phyloP scores from a whole-genome alignment of 208 protist genomes.

The Leishmania amazonensis region DNA sequence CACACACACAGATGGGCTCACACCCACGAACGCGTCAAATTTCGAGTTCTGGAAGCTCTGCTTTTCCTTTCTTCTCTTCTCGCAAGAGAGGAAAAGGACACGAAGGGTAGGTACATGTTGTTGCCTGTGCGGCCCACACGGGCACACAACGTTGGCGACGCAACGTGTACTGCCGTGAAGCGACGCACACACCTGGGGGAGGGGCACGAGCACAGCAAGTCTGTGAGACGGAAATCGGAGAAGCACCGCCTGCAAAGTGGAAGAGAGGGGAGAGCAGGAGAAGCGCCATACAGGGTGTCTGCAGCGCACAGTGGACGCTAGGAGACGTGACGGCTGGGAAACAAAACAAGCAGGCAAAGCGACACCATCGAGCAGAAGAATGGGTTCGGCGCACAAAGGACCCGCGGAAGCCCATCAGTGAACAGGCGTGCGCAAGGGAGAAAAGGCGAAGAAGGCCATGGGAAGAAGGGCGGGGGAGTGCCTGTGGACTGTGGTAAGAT shows the following conservation, averaged over 20 bases:
- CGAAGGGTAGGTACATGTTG: too few relatives aligned
- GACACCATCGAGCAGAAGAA: background rate
- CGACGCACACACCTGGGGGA: background rate
- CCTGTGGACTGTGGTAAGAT: background rate
- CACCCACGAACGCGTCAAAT: background rate
- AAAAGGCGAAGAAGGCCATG: too few relatives aligned
- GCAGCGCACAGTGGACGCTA: background rate
- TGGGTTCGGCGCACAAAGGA: background rate
- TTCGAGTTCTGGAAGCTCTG: background rate
- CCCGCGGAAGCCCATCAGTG: background rate
- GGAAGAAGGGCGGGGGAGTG: background rate
- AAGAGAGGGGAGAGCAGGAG: background rate
- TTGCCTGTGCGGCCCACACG: background rate
- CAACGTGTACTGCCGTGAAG: background rate
- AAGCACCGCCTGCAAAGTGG: background rate
- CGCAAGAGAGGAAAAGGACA: too few relatives aligned
- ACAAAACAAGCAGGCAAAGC: background rate
- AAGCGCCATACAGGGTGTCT: background rate
- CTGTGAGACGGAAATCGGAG: background rate
- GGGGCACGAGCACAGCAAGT: background rate
- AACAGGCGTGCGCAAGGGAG: background rate
- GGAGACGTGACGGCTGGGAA: background rate
- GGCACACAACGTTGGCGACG: background rate
- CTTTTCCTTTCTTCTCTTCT: too few relatives aligned
- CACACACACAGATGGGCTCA: too few relatives aligned